These are phyloP conservation scores for Alternaria sp. DNA, from an alignment of 2,329 filamentous ascomycete genomes.

Conservation along the genomic window DNA sequence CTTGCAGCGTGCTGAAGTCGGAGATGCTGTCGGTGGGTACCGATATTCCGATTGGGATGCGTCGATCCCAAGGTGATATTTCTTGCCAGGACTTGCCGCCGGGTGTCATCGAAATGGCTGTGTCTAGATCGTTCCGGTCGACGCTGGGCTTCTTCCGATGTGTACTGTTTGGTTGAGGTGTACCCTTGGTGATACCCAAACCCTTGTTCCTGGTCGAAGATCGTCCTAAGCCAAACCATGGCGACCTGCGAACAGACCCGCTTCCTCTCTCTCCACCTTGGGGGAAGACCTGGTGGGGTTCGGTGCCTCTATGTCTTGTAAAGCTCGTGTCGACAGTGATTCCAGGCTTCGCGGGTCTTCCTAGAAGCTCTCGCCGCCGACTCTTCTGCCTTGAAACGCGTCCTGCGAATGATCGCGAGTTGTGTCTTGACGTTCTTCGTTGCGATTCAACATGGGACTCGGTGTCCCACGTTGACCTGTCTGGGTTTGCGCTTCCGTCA, in stretches of 20 bases:
- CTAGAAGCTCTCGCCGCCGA: slow-evolving; percentile 64
- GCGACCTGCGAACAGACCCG: slow-evolving; percentile 31
- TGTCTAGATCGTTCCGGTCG: slow-evolving; percentile 33
- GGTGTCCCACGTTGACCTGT: slow-evolving; percentile 21
- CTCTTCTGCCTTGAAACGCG: slow-evolving; percentile 59
- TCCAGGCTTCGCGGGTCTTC: slow-evolving; percentile 65
- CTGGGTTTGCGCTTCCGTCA: slow-evolving; percentile 2
- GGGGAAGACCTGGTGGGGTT: slow-evolving; percentile 56
- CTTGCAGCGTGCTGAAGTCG: slow-evolving; percentile 43
- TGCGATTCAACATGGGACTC: slow-evolving; percentile 37
- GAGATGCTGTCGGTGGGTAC: slow-evolving; percentile 63
- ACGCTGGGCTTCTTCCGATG: slow-evolving; percentile 21
- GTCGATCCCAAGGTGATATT: slow-evolving; percentile 71
- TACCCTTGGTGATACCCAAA: slow-evolving; percentile 44
- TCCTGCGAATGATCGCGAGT: slow-evolving; percentile 41
- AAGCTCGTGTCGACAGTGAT: slow-evolving; percentile 76
- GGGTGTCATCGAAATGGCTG: slow-evolving; percentile 38
- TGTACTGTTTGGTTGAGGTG: slow-evolving; percentile 33
- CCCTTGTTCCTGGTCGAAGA: slow-evolving; percentile 40
- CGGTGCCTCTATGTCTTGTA: slow-evolving; percentile 52
- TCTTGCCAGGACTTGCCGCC: slow-evolving; percentile 50
- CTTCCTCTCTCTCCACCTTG: slow-evolving; percentile 34
- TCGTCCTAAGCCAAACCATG: slow-evolving; percentile 40
- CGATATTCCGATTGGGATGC: slow-evolving; percentile 75
- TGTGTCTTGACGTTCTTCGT: slow-evolving; percentile 39